Evolutionary conservation across 1,284 basidiomycete genomes (phyloP).

Genomic region (Macrocybe sp.): DNA sequence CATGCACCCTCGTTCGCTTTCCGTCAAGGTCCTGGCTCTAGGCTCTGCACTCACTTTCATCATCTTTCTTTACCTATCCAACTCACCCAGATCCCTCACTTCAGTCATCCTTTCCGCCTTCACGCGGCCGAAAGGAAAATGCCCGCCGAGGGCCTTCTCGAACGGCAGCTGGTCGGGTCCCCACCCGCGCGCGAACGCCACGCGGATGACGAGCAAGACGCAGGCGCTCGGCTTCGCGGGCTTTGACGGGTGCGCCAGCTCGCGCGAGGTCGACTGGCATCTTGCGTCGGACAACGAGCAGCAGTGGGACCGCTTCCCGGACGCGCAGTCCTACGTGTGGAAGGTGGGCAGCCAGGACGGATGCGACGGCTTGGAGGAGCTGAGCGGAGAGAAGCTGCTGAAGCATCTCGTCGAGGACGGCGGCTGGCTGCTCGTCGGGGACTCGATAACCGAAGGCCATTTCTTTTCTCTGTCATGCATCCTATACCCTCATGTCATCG

Average conservation of each 20-base stretch:
- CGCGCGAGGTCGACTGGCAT: conserved; percentile 59
- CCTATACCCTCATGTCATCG: conserved; percentile 59
- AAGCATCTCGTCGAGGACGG: conserved; percentile 59
- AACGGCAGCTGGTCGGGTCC: conserved; percentile 17
- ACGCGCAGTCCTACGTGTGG: conserved; percentile 49
- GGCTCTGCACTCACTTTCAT: conserved; percentile 11
- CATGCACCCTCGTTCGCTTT: conserved; percentile 10
- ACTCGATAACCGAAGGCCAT: conserved; percentile 65
- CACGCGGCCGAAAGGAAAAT: conserved; percentile 7
- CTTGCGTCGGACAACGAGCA: conserved; percentile 43
- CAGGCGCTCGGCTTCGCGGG: conserved; percentile 49
- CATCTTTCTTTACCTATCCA: conserved; percentile 12
- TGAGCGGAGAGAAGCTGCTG: conserved; percentile 39
- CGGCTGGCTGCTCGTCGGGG: conserved; percentile 62
- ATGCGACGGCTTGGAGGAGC: conserved; percentile 35
- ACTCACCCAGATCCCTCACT: conserved; percentile 3
- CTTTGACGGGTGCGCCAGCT: conserved; percentile 55
- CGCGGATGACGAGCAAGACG: conserved; percentile 29
- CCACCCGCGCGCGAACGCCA: conserved; percentile 23
- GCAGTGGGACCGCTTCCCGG: conserved; percentile 47
- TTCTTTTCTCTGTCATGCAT: conserved; percentile 67
- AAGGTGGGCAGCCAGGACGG: conserved; percentile 29
- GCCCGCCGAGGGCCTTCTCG: conserved; percentile 15
- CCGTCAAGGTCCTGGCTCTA: conserved; percentile 10
- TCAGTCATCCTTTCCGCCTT: conserved; percentile 6